These are phyloP conservation scores for Alternaria sp. DNA, from an alignment of 2,329 filamentous ascomycete species.

Conservation along the genomic window DNA sequence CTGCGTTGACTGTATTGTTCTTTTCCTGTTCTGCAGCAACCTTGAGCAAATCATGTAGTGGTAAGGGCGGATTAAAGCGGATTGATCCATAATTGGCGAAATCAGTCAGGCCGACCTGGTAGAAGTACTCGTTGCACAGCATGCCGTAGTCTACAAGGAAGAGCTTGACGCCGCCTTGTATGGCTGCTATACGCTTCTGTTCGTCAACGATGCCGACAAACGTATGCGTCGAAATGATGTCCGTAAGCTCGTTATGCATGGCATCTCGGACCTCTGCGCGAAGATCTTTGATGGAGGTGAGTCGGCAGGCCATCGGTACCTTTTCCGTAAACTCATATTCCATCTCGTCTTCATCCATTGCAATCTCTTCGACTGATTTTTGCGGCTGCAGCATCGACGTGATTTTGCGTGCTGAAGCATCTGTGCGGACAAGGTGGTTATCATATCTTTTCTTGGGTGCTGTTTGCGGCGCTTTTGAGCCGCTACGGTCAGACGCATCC, in stretches of 20 bases:
- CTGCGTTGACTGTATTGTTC: constrained; percentile 50
- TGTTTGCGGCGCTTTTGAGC: constrained; percentile 42
- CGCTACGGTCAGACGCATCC: constrained; percentile 37
- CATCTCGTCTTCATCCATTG: constrained; percentile 59
- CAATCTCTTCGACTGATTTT: constrained; percentile 46
- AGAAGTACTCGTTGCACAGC: constrained; percentile 86
- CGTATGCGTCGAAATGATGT: constrained; percentile 85
- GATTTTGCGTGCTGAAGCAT: constrained; percentile 89
- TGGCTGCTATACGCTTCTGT: constrained; percentile 82
- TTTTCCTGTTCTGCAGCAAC: constrained; percentile 78
- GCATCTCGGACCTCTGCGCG: constrained; percentile 80
- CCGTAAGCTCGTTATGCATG: constrained; percentile 85
- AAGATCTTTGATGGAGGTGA: constrained; percentile 86
- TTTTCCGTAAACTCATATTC: constrained; percentile 78
- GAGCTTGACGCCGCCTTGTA: constrained; percentile 91
- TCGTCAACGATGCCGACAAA: constrained; percentile 95
- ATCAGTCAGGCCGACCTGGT: constrained; percentile 91
- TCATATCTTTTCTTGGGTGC: constrained; percentile 66
- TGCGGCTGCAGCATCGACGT: constrained; percentile 87
- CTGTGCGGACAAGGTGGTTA: constrained; percentile 89
- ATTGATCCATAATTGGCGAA: constrained; percentile 94
- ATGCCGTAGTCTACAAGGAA: constrained; percentile 94
- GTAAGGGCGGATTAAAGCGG: constrained; percentile 77
- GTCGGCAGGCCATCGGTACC: constrained; percentile 72
- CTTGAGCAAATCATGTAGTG: constrained; percentile 72